A percentile compares a stretch with the other conserved stretches of the same genome.
phyloP scores from a whole-genome alignment of 106 monocot species.

The Dendrobium chrysotoxum region DNA sequence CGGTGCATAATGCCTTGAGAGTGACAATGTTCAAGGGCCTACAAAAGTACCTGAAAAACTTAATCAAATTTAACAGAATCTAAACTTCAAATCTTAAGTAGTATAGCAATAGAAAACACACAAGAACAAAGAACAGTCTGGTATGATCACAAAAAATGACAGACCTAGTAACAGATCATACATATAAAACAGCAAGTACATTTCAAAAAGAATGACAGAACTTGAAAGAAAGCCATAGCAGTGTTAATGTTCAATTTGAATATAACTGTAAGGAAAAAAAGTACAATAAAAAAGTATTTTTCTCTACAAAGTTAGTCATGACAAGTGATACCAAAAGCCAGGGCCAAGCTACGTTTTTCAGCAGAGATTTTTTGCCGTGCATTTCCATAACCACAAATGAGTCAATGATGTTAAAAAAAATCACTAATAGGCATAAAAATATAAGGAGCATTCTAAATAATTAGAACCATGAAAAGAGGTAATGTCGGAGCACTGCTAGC shows the following conservation, averaged over 20 bases:
- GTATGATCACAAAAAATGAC: not conserved
- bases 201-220: not conserved
- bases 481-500: no score
- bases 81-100: constrained; percentile 4
- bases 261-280: not conserved
- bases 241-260: not conserved
- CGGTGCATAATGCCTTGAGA: constrained; percentile 98
- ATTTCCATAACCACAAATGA: no score
- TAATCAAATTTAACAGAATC: constrained; percentile 24
- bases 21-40: constrained; percentile 91
- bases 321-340: no score
- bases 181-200: not conserved
- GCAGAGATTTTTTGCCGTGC: no score
- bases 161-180: not conserved
- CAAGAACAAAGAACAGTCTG: not conserved
- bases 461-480: no score
- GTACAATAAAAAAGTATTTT: not conserved
- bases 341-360: no score
- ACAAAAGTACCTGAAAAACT: constrained; percentile 39
- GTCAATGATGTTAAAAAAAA: no score
- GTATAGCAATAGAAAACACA: not conserved
- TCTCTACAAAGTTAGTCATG: not conserved
- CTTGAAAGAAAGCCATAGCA: not conserved
- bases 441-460: no score
- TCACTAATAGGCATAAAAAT: no score